Conservation (phyloP, 2,329 filamentous ascomycete species). For the Chaetomium globosum region DNA sequence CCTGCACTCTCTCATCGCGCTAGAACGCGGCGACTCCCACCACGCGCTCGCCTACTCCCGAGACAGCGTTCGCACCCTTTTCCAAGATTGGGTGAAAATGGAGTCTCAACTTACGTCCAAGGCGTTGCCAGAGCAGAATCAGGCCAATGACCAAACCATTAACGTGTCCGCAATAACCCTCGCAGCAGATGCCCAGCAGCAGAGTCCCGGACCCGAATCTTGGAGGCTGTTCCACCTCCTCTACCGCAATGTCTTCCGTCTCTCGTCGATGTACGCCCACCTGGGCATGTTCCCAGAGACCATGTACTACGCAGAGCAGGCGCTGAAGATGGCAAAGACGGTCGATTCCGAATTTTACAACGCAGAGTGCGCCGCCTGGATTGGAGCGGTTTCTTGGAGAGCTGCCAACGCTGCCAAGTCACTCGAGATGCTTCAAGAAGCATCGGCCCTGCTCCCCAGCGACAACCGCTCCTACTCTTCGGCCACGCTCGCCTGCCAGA, state of each 20-base stretch:
- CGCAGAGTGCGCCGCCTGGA: slow-evolving; percentile 58
- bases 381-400: slow-evolving; percentile 58
- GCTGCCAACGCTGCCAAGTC: slow-evolving; percentile 64
- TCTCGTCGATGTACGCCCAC: slow-evolving; percentile 78
- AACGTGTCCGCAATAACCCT: slow-evolving; percentile 38
- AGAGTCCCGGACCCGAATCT: slow-evolving; percentile 65
- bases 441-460: slow-evolving; percentile 54
- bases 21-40: slow-evolving; percentile 63
- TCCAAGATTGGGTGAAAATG: slow-evolving; percentile 58
- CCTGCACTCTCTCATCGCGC: slow-evolving; percentile 65
- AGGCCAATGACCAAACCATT: slow-evolving; percentile 37
- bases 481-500: slow-evolving; percentile 55
- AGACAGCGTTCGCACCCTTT: slow-evolving; percentile 58
- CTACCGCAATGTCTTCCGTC: slow-evolving; percentile 69
- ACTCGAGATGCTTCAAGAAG: slow-evolving; percentile 56
- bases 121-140: slow-evolving; percentile 24
- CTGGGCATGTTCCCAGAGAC: slow-evolving; percentile 88
- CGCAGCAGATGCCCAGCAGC: slow-evolving; percentile 35
- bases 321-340: slow-evolving; percentile 72
- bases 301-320: slow-evolving; percentile 83
- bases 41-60: slow-evolving; percentile 61
- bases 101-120: slow-evolving; percentile 44
- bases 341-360: slow-evolving; percentile 63
- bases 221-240: slow-evolving; percentile 79
- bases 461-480: slow-evolving; percentile 50